Conservation (phyloP, 148 eudicot species). For the Spergularia bocconei region DNA sequence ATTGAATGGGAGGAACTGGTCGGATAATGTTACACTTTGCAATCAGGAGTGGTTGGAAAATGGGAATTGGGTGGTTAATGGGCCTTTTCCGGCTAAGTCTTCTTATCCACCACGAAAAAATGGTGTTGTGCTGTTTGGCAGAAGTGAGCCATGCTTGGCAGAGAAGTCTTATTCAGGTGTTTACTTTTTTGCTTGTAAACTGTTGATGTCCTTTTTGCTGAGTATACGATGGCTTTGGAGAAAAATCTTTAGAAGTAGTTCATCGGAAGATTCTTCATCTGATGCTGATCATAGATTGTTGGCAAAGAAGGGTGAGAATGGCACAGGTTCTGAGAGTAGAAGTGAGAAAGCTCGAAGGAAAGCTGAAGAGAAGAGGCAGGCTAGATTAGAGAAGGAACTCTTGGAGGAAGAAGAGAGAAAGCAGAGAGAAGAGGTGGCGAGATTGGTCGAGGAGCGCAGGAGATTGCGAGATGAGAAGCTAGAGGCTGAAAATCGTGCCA, state of each 20-base stretch:
- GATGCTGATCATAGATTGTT: conserved; percentile 51
- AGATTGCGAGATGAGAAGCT: conserved; percentile 78
- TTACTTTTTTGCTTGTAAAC: conserved; percentile 49
- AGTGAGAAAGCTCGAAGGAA: conserved; percentile 96
- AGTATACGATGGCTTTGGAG: conserved; percentile 71
- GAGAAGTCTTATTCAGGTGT: conserved; percentile 63
- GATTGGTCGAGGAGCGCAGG: conserved; percentile 91
- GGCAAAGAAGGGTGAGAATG: conserved; percentile 72
- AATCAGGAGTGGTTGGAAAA: conserved; percentile 85
- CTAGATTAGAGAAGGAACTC: conserved; percentile 90
- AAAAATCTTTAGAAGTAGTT: conserved; percentile 69
- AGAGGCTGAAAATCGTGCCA: conserved; percentile 74
- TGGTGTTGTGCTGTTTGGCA: conserved; percentile 45
- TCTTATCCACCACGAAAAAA: conserved; percentile 43
- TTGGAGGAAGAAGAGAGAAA: conserved; percentile 93
- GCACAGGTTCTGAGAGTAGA: conserved; percentile 64
- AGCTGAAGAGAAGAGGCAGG: conserved; percentile 97
- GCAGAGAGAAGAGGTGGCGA: conserved; percentile 97
- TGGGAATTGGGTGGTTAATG: conserved; percentile 65
- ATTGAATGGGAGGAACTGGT: conserved; percentile 71
- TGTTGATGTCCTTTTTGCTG: conserved; percentile 45
- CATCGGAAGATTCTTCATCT: conserved; percentile 57
- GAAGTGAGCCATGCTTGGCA: conserved; percentile 58
- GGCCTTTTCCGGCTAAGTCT: conserved; percentile 55
- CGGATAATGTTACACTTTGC: conserved; percentile 67